Percentiles rank a stretch among this genome's conserved stretches.
Conservation (phyloP, 1,284 basidiomycete species). For the Trametes versicolor region DNA sequence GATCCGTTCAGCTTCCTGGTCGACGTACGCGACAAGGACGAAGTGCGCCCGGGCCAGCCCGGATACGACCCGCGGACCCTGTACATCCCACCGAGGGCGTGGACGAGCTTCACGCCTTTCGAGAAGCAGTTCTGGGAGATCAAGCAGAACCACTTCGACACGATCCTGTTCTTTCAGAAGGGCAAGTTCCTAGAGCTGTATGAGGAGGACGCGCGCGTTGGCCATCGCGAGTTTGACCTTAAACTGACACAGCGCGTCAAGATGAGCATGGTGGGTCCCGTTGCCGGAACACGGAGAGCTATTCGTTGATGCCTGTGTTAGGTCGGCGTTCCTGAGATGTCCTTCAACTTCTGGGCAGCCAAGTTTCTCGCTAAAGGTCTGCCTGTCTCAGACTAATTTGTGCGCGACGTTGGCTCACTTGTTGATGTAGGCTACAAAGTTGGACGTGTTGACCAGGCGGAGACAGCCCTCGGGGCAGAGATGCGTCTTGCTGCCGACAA, state of each 20-base stretch:
- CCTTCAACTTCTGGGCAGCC: slow-evolving; percentile 93
- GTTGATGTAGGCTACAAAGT: slow-evolving; percentile 87
- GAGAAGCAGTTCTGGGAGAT: slow-evolving; percentile 99
- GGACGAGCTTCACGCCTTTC: slow-evolving; percentile 93
- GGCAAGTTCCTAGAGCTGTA: slow-evolving; percentile 85
- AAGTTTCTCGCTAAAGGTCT: slow-evolving; percentile 85
- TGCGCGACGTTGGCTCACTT: background rate
- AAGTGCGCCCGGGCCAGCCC: slow-evolving; percentile 79
- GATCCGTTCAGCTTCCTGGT: slow-evolving; percentile 86
- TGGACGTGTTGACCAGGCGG: slow-evolving; percentile 96
- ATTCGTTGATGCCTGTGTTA: slow-evolving; percentile 41
- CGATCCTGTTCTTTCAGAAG: slow-evolving; percentile 97
- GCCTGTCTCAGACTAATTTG: background rate
- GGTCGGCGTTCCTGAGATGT: slow-evolving; percentile 96
- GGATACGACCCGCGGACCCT: slow-evolving; percentile 96
- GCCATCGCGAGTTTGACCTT: slow-evolving; percentile 92
- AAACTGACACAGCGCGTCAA: slow-evolving; percentile 94
- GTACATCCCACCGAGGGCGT: slow-evolving; percentile 81
- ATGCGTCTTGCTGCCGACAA: slow-evolving; percentile 84
- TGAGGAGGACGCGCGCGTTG: slow-evolving; percentile 92
- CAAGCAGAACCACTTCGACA: slow-evolving; percentile 95
- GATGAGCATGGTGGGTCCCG: slow-evolving; percentile 91
- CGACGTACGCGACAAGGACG: slow-evolving; percentile 87
- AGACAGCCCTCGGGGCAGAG: slow-evolving; percentile 89
- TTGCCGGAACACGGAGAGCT: background rate